phyloP scores from a whole-genome alignment of 2,329 filamentous ascomycete genomes.

The Oidium heveae region DNA sequence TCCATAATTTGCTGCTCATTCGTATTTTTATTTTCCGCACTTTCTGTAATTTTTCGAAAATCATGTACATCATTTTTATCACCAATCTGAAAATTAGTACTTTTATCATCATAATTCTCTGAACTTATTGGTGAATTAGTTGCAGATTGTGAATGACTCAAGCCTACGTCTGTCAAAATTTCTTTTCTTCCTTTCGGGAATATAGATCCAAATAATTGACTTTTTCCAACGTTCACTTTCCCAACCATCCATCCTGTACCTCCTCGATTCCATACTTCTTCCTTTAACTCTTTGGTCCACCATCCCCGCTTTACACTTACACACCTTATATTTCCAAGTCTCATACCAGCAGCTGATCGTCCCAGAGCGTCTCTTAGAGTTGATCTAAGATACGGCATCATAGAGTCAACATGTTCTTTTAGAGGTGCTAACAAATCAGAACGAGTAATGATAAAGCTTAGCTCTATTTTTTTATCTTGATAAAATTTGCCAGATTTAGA shows the following conservation, averaged over 20 bases:
- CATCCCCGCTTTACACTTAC: slow-evolving; percentile 70
- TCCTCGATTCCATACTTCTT: slow-evolving; percentile 61
- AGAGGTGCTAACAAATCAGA: slow-evolving; percentile 65
- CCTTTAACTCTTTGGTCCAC: slow-evolving; percentile 75
- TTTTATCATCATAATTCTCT: background rate
- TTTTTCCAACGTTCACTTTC: slow-evolving; percentile 97
- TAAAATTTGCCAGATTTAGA: slow-evolving; percentile 41
- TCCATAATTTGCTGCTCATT: background rate
- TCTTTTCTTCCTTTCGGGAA: slow-evolving; percentile 46
- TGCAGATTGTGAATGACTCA: background rate
- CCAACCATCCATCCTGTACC: slow-evolving; percentile 89
- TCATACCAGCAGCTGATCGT: slow-evolving; percentile 36
- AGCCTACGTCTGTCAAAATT: background rate
- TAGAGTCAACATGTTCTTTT: slow-evolving; percentile 56
- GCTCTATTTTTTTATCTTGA: slow-evolving; percentile 42
- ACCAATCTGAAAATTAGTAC: background rate
- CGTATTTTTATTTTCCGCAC: background rate
- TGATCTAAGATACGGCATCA: slow-evolving; percentile 66
- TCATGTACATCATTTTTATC: background rate
- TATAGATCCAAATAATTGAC: slow-evolving; percentile 63
- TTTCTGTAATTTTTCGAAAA: background rate
- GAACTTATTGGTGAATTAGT: background rate
- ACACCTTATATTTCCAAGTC: slow-evolving; percentile 67
- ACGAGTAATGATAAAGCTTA: slow-evolving; percentile 79
- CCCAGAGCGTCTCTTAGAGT: slow-evolving; percentile 58